Conservation (phyloP, 352 stramenopile species). For the Globisporangium paroecandrum region DNA sequence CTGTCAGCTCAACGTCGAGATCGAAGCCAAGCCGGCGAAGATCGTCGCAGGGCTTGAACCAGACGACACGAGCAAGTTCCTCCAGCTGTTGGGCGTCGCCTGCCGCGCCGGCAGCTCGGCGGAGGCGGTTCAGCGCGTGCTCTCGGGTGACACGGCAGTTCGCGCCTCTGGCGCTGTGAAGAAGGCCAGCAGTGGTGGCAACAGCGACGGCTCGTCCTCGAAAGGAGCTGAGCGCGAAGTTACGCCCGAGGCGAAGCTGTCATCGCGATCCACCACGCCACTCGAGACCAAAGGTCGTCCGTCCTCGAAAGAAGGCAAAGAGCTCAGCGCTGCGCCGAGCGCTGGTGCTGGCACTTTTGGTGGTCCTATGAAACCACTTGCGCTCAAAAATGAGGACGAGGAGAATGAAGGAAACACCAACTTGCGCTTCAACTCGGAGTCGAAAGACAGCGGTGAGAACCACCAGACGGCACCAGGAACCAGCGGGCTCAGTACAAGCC, state of each 20-base stretch:
- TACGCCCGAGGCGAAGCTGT: conserved; percentile 49
- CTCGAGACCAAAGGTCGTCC: conserved; percentile 47
- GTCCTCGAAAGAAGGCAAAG: conserved; percentile 36
- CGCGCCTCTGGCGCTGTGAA: conserved; percentile 32
- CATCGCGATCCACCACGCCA: conserved; percentile 53
- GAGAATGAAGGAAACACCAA: conserved; percentile 49
- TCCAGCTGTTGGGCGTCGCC: conserved; percentile 88
- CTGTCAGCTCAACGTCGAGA: conserved; percentile 79
- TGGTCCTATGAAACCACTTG: conserved; percentile 53
- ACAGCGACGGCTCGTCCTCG: background rate
- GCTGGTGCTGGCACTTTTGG: conserved; percentile 41
- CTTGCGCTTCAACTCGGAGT: conserved; percentile 38
- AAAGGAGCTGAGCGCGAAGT: conserved; percentile 37
- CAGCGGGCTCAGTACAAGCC: conserved; percentile 54
- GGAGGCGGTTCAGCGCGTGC: conserved; percentile 68
- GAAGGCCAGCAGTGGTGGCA: conserved; percentile 21
- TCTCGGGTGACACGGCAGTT: conserved; percentile 49
- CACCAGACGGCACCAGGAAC: conserved; percentile 34
- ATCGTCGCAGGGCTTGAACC: conserved; percentile 90
- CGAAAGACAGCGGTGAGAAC: conserved; percentile 37
- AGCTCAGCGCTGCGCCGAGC: conserved; percentile 18
- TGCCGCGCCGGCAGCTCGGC: conserved; percentile 61
- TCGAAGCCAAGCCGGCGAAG: conserved; percentile 87
- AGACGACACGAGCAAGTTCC: conserved; percentile 92
- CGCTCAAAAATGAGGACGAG: conserved; percentile 41